Base-by-base conservation (phyloP, 352 stramenopile species). In the Globisporangium sylvaticum region DNA sequence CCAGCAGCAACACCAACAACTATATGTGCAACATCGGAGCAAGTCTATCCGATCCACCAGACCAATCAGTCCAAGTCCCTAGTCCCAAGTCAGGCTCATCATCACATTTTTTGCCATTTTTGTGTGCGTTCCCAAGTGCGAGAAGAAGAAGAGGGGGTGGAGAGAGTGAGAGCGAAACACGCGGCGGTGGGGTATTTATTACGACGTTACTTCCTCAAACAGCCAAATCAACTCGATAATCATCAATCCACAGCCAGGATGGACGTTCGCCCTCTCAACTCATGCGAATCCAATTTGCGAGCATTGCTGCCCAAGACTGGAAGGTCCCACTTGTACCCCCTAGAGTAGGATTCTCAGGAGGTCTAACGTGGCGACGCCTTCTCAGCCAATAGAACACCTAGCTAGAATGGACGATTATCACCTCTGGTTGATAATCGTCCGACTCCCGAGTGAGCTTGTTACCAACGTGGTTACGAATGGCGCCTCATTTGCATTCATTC, bases 91-190 rank as follows among this genome's bases (percentile, higher is more conserved):
- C 53, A 39, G 27, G 4, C 5, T 20, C 12, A 20, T 44, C 37
- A 44, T 18, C 37, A 44, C 42, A 50, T n/a, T n/a, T 39, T 59
- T 27, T 10, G 9, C 53, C 53, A 59, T 59, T 59, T 59, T 59
- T 59, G 53, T 59, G 15, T 42, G 22, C 18, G 29, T 39, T 59
- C 18, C 27, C 53, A n/a, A 58, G 53, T 58, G 52, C 15, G 52
- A 27, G 52, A 56, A 56, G 50, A 22, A 27, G 46, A 24, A 54
- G n/a, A 12, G 9, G 8, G n/a, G 10, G 10, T 54, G n/a, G 46
- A 58, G 53, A 15, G 27, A 39, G 27, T n/a, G 53, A 4, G 32
- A 39, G 32, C 12, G 32, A 10, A 15, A 42, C 53, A 58, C 15
- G 27, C 15, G 39, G 15, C 1, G 39, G 39, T 48, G 39, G 39